A percentile compares a stretch with the other conserved stretches of the same genome.
Evolutionary conservation across 2,329 filamentous ascomycete genomes (phyloP).

Genomic region (Fonsecaea nubica): DNA sequence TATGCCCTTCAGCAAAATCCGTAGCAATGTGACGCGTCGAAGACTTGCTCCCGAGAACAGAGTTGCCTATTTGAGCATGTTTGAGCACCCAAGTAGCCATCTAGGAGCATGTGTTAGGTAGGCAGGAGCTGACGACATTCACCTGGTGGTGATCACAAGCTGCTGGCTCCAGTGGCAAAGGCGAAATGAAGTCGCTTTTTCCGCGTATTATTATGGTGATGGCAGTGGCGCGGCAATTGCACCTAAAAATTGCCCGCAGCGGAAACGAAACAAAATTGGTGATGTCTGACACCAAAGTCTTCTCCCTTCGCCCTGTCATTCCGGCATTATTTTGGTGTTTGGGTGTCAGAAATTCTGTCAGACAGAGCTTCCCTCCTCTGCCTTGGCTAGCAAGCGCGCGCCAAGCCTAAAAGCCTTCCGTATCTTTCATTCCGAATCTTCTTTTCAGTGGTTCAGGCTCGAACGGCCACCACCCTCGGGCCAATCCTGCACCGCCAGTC

Average conservation of each 20-base stretch:
- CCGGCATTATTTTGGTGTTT: background rate
- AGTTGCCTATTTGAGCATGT: too few relatives aligned
- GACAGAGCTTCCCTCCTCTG: background rate
- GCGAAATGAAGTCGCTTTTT: background rate
- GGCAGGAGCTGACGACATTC: background rate
- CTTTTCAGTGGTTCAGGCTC: constrained; percentile 4
- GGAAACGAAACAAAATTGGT: background rate
- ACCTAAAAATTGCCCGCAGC: background rate
- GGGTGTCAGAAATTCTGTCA: background rate
- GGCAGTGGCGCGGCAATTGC: constrained; percentile 5
- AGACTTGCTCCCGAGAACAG: too few relatives aligned
- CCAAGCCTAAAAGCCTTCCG: background rate
- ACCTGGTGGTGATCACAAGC: background rate
- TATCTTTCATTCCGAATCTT: background rate
- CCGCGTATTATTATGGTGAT: background rate
- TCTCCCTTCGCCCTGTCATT: background rate
- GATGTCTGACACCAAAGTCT: background rate
- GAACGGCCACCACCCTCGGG: background rate
- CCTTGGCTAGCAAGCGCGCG: background rate
- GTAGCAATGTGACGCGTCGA: background rate
- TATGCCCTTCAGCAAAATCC: background rate
- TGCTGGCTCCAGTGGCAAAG: background rate
- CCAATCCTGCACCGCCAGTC: background rate
- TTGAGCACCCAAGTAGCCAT: background rate
- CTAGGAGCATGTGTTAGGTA: background rate